Conservation (phyloP, 768 basidiomycete genomes). For the Hericium alpestre region DNA sequence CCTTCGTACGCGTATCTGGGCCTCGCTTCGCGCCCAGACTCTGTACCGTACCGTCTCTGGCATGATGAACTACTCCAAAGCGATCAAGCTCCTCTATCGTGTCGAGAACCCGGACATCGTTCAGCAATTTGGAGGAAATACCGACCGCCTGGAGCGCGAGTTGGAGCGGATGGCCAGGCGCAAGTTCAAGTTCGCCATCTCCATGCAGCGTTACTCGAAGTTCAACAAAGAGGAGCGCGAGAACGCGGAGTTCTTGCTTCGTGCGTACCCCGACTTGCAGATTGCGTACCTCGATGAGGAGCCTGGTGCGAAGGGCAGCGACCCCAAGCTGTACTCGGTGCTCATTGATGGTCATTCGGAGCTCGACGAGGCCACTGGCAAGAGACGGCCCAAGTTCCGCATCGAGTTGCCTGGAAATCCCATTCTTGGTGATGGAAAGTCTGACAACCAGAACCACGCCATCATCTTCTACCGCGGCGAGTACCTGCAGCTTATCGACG, state of each 20-base stretch:
- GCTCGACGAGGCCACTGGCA: conserved; percentile 70
- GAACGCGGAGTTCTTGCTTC: conserved; percentile 94
- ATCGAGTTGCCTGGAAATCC: conserved; percentile 97
- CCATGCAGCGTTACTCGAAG: conserved; percentile 98
- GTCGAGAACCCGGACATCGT: conserved; percentile 99
- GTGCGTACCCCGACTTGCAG: conserved; percentile 96
- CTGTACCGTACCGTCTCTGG: conserved; percentile 98
- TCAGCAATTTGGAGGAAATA: conserved; percentile 91
- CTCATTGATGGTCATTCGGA: conserved; percentile 98
- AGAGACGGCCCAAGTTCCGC: conserved; percentile 93
- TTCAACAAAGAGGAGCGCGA: conserved; percentile 99
- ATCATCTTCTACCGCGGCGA: conserved; percentile 99
- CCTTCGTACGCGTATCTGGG: conserved; percentile 98
- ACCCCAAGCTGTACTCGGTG: conserved; percentile 82
- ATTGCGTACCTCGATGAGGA: conserved; percentile 98
- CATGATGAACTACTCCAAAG: conserved; percentile 99
- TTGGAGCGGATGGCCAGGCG: conserved; percentile 92
- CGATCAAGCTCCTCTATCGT: conserved; percentile 96
- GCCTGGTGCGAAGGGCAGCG: conserved; percentile 76
- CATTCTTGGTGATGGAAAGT: conserved; percentile 97
- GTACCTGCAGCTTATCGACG: conserved; percentile 97
- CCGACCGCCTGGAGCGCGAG: conserved; percentile 90
- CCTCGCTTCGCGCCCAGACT: conserved; percentile 94
- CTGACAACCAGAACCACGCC: conserved; percentile 99
- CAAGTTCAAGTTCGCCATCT: conserved; percentile 97